These are phyloP conservation scores for Circinella umbellata DNA, from an alignment of 371 early-diverging fungal genomes.

Conservation along the genomic window DNA sequence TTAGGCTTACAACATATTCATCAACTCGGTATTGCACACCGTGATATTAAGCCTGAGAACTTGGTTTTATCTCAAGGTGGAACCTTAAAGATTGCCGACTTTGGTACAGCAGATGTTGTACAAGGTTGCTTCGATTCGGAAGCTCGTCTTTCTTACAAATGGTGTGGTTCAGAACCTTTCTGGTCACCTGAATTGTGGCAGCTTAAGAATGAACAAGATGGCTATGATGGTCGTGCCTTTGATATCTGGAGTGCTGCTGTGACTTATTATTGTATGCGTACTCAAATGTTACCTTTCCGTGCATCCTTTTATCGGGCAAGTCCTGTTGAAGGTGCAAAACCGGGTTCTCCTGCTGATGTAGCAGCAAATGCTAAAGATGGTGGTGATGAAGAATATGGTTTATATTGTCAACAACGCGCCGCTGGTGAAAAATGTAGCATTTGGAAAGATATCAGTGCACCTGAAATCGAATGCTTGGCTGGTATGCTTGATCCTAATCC, in stretches of 20 bases:
- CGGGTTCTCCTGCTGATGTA: slow-evolving; percentile 44
- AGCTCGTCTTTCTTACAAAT: slow-evolving; percentile 72
- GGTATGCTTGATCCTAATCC: slow-evolving; percentile 59
- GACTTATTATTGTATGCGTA: slow-evolving; percentile 82
- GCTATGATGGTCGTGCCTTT: slow-evolving; percentile 81
- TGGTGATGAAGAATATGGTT: slow-evolving; percentile 37
- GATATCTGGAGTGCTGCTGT: slow-evolving; percentile 90
- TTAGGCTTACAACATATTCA: slow-evolving; percentile 96
- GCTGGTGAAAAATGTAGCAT: slow-evolving; percentile 21
- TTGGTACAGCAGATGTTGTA: slow-evolving; percentile 95
- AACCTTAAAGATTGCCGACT: slow-evolving; percentile 96
- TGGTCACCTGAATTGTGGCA: slow-evolving; percentile 87
- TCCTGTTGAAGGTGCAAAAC: slow-evolving; percentile 52
- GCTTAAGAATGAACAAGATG: slow-evolving; percentile 46
- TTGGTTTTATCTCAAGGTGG: slow-evolving; percentile 83
- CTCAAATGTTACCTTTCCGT: slow-evolving; percentile 69
- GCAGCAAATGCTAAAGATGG: slow-evolving; percentile 36
- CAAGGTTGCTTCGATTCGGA: slow-evolving; percentile 71
- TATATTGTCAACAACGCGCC: slow-evolving; percentile 22
- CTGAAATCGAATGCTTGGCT: slow-evolving; percentile 37
- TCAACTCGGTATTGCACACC: slow-evolving; percentile 85
- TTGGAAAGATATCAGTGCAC: slow-evolving; percentile 28
- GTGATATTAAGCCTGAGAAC: slow-evolving; percentile 95
- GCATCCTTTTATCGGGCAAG: slow-evolving; percentile 62
- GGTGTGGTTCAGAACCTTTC: slow-evolving; percentile 90